Conservation (phyloP, 805 yeast genomes). For the Yarrowia bubula region DNA sequence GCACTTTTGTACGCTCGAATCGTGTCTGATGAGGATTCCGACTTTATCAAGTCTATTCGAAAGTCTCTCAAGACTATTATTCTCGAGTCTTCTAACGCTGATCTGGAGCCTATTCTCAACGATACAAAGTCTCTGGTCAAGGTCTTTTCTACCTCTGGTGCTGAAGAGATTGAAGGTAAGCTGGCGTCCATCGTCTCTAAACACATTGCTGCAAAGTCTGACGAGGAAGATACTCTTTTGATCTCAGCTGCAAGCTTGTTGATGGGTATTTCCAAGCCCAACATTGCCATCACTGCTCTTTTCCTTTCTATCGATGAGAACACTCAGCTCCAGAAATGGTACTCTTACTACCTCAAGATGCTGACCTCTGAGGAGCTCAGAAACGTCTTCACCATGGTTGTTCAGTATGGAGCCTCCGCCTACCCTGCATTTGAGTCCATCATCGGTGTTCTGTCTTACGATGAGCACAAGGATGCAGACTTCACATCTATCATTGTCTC, state of each 20-base stretch:
- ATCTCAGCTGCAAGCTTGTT: neutral
- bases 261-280: conserved; percentile 20
- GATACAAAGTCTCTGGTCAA: conserved; percentile 16
- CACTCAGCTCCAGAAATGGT: conserved; percentile 2
- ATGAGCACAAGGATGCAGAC: neutral
- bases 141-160: neutral
- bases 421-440: conserved; percentile 6
- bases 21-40: conserved; percentile 3
- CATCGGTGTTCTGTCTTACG: neutral
- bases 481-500: neutral
- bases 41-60: conserved; percentile 17
- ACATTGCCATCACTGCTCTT: conserved; percentile 15
- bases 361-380: neutral
- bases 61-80: conserved; percentile 4
- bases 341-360: neutral
- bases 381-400: neutral
- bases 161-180: neutral
- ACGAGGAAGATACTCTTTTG: neutral
- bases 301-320: neutral
- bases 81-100: neutral
- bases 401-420: neutral
- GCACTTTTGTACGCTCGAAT: conserved; percentile 20
- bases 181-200: neutral
- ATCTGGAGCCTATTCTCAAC: neutral
- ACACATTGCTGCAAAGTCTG: neutral